Evolutionary conservation across 495 filamentous ascomycete genomes (phyloP), one percentile per base, ranked within the genome.

Genomic region (Penicillium ochrochloron): DNA sequence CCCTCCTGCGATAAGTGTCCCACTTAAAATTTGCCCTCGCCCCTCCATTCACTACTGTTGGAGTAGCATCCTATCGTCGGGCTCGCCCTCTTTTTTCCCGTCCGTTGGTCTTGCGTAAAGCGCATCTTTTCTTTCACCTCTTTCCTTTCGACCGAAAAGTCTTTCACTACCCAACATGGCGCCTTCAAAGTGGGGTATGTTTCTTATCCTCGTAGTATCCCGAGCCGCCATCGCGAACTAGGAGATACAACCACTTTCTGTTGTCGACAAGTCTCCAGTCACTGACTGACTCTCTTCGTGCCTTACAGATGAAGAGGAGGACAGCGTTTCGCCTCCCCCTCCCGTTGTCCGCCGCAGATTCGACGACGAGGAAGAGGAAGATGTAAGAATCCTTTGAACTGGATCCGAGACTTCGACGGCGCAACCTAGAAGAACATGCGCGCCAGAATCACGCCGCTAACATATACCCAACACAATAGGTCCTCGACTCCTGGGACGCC

Each of bases 401-500:
- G 44, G 57, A 39, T n/a, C 15, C 31, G 39, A 53, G 11, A 11
- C 21, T 21, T 39, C 2, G 0, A 27, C 46, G 19, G 41, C 57
- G 59, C 59, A 60, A 17, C 15, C 3, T 4, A 23, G 5, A 19
- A 23, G 5, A 19, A 60, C 31, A 14, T 17, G 33, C 48, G 33
- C 33, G 2, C 55, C 7, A 35, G 15, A 58, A 27, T 21, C 14
- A 19, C 21, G 25, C 15, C 15, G 52, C 63, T 68, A 52, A 71
- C 25, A 39, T 59, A 63, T 57, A 59, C 63, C 64, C 63, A 59
- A 33, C 60, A 19, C 9, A 56, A 25, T 63, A 97, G 91, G 92
- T 97, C 61, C 85, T 97, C 62, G 96, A 99, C 51, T 94, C 92
- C 23, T 99, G 96, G 96, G 93, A 97, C 68, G 94, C 92, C 44